Percentiles rank a stretch among this genome's conserved stretches.
phyloP scores from a whole-genome alignment of 1,284 basidiomycete genomes.

The Irpex sp. region DNA sequence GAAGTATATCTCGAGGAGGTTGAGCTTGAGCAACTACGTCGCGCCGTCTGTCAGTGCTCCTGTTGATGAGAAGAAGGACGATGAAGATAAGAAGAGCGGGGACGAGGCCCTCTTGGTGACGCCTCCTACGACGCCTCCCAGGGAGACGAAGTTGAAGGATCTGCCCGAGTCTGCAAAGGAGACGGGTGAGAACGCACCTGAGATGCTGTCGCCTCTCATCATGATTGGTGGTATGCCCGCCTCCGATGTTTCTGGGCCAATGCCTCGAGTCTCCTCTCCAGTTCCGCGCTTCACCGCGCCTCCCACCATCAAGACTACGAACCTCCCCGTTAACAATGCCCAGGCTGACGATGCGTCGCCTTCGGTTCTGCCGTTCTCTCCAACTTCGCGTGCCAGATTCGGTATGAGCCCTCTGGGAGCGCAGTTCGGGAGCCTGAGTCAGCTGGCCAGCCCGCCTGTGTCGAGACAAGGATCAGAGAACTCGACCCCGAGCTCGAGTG shows the following conservation, averaged over 20 bases:
- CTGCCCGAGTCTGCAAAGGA: conserved; percentile 1
- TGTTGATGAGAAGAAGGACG: conserved; percentile 15
- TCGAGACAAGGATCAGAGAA: conserved; percentile 6
- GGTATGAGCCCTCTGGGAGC: not conserved
- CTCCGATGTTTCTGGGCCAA: not conserved
- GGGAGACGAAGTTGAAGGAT: conserved; percentile 4
- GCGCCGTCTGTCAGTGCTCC: conserved; percentile 27
- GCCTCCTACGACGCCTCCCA: conserved; percentile 16
- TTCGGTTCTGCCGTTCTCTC: conserved; percentile 10
- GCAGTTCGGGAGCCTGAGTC: conserved; percentile 1
- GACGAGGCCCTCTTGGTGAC: conserved; percentile 12
- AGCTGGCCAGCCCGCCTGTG: conserved; percentile 12
- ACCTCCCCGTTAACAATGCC: not conserved
- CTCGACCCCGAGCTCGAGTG: conserved; percentile 2
- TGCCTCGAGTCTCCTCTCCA: not conserved
- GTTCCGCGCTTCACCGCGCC: not conserved
- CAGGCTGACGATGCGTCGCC: not conserved
- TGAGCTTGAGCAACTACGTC: conserved; percentile 50
- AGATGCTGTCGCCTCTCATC: conserved; percentile 7
- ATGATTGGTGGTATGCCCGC: conserved; percentile 1
- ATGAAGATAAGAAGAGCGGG: conserved; percentile 10
- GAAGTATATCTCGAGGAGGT: conserved; percentile 30
- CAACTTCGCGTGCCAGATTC: conserved; percentile 2
- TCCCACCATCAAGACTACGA: not conserved
- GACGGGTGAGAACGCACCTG: conserved; percentile 1